A percentile compares a stretch with the other conserved stretches of the same genome.
phyloP scores from a whole-genome alignment of 352 stramenopile species.

The Globisporangium carolinianum region DNA sequence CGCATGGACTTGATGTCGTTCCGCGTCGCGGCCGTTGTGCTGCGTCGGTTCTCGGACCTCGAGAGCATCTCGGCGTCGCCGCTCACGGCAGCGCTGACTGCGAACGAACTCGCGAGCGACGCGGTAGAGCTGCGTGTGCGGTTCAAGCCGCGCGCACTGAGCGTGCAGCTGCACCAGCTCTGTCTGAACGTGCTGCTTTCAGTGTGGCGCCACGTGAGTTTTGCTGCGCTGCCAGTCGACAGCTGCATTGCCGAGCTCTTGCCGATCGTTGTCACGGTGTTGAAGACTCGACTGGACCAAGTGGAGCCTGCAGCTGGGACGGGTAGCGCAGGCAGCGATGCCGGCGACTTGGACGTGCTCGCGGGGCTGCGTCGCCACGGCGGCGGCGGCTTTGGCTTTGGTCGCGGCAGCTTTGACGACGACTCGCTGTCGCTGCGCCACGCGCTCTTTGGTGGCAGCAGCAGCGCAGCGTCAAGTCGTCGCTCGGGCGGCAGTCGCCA shows the following conservation, averaged over 20 bases:
- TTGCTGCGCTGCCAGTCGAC: conserved; percentile 33
- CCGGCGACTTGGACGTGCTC: conserved; percentile 25
- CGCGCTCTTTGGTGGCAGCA: conserved; percentile 40
- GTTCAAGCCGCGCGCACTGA: conserved; percentile 51
- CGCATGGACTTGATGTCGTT: conserved; percentile 66
- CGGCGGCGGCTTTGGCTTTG: conserved; percentile 30
- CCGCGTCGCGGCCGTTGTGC: conserved; percentile 46
- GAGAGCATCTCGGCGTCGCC: conserved; percentile 54
- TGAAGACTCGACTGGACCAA: conserved; percentile 70
- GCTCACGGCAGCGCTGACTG: conserved; percentile 52
- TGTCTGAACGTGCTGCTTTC: conserved; percentile 47
- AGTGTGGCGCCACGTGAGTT: conserved; percentile 54
- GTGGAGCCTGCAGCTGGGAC: conserved; percentile 13
- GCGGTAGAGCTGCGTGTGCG: conserved; percentile 9
- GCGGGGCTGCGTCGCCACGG: conserved; percentile 20
- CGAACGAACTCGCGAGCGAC: conserved; percentile 34
- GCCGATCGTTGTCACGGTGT: conserved; percentile 57
- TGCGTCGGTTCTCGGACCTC: conserved; percentile 63
- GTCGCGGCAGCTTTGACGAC: conserved; percentile 26
- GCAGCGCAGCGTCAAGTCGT: not conserved
- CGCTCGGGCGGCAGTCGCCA: conserved; percentile 22
- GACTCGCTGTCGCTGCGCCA: conserved; percentile 37
- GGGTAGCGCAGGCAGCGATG: conserved; percentile 7
- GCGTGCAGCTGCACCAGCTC: conserved; percentile 52
- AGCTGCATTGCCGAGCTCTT: conserved; percentile 57